Evolutionary conservation across 208 protist genomes (phyloP), one percentile per base, ranked within the genome.

Genomic region (Acanthamoeba lugdunensis): DNA sequence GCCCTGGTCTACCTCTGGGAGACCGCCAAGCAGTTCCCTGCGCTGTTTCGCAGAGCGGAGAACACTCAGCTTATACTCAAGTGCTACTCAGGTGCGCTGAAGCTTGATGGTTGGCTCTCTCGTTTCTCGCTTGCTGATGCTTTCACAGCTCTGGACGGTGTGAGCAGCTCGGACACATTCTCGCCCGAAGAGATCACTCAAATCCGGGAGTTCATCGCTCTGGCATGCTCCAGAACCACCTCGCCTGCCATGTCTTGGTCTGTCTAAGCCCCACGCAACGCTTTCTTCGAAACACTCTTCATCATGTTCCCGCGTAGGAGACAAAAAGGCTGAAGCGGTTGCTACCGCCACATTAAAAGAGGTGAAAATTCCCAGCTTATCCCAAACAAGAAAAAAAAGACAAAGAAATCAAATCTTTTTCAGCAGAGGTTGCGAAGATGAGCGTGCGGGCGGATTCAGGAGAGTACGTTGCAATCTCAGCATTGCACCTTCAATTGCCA

Each of bases 1-100:
- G 79, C 79, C 6, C 54, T 88, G 14, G 79, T 88, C 13, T 88
- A 88, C 54, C 4, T 88, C 33, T 88, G 79, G 79, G 79, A 88
- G 25, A 45, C n/a, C 0, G 79, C 48, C 1, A 48, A 88, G 54
- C 25, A 63, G 79, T 88, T 88, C 79, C 79, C 79, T 3, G 18
- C 54, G 18, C 50, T 88, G 25, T 88, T 88, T 28, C 33, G 37
- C 28, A 48, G 37, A 58, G n/a, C 79, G 25, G 45, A 48, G 25
- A 88, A 88, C 45, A 13, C 1, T 30, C 23, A 33, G 9, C 9
- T 88, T 16, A 37, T 88, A 0, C 25, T 8, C 45, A 30, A 58
- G 25, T 65, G 79, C 45, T 63, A 41, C 37, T 41, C 28, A n/a
- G 79, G 79, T 88, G 37, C 1, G 16, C 6, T 77, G 1, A 2